A percentile compares a stretch with the other conserved stretches of the same genome.
phyloP scores from a whole-genome alignment of 2,329 filamentous ascomycete genomes.

The Sporothrix variecibatus region DNA sequence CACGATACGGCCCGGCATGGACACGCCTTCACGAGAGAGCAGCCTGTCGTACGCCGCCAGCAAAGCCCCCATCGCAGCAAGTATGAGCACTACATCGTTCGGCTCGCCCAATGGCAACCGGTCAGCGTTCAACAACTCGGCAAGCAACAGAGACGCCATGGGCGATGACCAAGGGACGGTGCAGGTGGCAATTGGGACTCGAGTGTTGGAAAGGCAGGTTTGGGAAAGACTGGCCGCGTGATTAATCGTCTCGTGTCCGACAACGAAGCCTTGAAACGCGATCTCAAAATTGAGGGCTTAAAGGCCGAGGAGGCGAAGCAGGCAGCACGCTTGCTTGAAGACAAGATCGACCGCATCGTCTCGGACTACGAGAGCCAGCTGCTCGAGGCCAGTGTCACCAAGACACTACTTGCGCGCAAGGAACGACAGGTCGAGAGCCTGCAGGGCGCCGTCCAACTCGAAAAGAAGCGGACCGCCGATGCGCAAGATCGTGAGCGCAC shows the following conservation, averaged over 20 bases:
- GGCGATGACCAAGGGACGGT: conserved; percentile 37
- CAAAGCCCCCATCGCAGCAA: conserved; percentile 6
- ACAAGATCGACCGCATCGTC: conserved; percentile 69
- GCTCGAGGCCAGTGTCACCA: conserved; percentile 70
- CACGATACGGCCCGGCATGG: conserved; percentile 28
- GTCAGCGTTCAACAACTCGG: neutral
- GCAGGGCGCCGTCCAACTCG: conserved; percentile 63
- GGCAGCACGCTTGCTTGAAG: conserved; percentile 65
- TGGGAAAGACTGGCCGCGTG: conserved; percentile 74
- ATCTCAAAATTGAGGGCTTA: conserved; percentile 66
- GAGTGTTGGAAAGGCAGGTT: conserved; percentile 67
- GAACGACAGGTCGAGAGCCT: conserved; percentile 74
- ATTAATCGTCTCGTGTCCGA: conserved; percentile 82
- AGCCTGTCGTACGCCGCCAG: conserved; percentile 25
- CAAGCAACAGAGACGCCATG: neutral
- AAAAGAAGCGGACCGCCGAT: conserved; percentile 61
- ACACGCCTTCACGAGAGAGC: conserved; percentile 35
- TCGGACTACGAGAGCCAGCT: conserved; percentile 70
- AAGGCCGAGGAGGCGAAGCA: conserved; percentile 71
- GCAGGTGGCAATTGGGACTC: conserved; percentile 56
- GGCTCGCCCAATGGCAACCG: conserved; percentile 11
- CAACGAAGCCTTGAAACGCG: conserved; percentile 74
- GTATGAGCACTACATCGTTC: neutral
- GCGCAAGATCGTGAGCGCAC: conserved; percentile 61
- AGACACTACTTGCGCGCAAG: conserved; percentile 68